Conservation (phyloP, 345 rosid genomes). For the Citrus maxima region DNA sequence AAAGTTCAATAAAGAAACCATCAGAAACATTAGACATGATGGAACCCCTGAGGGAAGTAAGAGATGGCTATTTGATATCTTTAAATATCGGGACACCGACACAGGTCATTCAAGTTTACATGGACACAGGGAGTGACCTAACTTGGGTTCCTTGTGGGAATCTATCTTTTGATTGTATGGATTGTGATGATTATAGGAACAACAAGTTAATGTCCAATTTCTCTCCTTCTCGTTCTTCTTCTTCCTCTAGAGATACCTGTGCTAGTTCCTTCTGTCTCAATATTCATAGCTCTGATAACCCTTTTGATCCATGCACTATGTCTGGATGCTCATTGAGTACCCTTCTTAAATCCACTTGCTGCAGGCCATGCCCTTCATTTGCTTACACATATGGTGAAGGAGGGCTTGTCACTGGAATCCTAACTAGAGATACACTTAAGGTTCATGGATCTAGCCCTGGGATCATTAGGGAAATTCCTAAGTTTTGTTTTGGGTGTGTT, state of each 20-base stretch:
- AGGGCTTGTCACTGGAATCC: conserved; percentile 53
- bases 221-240: conserved; percentile 65
- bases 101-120: conserved; percentile 64
- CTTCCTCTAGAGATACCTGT: conserved; percentile 54
- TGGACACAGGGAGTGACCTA: conserved; percentile 93
- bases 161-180: conserved; percentile 64
- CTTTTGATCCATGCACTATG: conserved; percentile 59
- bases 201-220: conserved; percentile 35
- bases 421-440: conserved; percentile 62
- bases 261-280: conserved; percentile 51
- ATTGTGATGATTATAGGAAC: conserved; percentile 60
- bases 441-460: conserved; percentile 36
- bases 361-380: conserved; percentile 82
- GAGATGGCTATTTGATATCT: conserved; percentile 77
- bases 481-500: conserved; percentile 67
- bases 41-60: conserved; percentile 63
- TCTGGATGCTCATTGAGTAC: conserved; percentile 70
- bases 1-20: conserved; percentile 21
- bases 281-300: conserved; percentile 72
- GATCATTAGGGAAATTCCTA: conserved; percentile 39
- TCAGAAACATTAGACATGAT: conserved; percentile 26
- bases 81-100: conserved; percentile 73
- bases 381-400: conserved; percentile 84
- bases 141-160: conserved; percentile 93
- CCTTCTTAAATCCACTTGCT: conserved; percentile 49